Conservation (phyloP, 1,284 basidiomycete species). For the Ustilago curta region DNA sequence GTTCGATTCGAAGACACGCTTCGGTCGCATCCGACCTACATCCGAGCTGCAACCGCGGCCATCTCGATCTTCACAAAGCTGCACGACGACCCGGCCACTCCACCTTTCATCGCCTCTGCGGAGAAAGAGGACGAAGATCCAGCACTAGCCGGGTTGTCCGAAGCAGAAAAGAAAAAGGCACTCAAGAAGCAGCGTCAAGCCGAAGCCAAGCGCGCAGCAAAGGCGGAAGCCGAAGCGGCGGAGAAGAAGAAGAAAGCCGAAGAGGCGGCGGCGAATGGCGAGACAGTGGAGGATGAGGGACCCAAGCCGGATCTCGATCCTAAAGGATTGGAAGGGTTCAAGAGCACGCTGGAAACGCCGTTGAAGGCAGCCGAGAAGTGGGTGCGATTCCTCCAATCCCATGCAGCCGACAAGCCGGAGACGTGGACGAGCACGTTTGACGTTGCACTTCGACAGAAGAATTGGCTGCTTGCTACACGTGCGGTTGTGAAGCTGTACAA, state of each 20-base stretch:
- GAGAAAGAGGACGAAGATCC: conserved; percentile 58
- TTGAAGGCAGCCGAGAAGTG: conserved; percentile 82
- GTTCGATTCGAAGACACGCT: conserved; percentile 85
- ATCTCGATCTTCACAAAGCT: conserved; percentile 77
- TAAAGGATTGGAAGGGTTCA: conserved; percentile 46
- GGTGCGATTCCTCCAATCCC: conserved; percentile 77
- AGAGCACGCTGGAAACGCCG: conserved; percentile 68
- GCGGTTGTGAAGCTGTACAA: conserved; percentile 77
- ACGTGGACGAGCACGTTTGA: conserved; percentile 84
- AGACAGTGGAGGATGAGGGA: conserved; percentile 80
- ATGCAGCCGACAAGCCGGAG: conserved; percentile 73
- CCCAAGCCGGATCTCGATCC: conserved; percentile 72
- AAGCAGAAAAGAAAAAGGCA: conserved; percentile 43
- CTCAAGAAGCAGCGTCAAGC: conserved; percentile 46
- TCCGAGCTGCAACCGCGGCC: conserved; percentile 79
- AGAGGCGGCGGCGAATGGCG: conserved; percentile 40
- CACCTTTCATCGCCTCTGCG: conserved; percentile 50
- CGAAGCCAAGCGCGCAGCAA: conserved; percentile 29
- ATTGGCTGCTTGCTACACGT: conserved; percentile 81
- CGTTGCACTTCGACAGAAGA: conserved; percentile 81
- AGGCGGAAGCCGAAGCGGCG: conserved; percentile 38
- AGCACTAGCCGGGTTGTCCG: conserved; percentile 17
- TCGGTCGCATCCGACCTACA: conserved; percentile 80
- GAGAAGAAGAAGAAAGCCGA: conserved; percentile 34
- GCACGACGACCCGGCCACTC: conserved; percentile 60